Conservation (phyloP, 1,284 basidiomycete genomes). For the Papiliotrema flavescens region DNA sequence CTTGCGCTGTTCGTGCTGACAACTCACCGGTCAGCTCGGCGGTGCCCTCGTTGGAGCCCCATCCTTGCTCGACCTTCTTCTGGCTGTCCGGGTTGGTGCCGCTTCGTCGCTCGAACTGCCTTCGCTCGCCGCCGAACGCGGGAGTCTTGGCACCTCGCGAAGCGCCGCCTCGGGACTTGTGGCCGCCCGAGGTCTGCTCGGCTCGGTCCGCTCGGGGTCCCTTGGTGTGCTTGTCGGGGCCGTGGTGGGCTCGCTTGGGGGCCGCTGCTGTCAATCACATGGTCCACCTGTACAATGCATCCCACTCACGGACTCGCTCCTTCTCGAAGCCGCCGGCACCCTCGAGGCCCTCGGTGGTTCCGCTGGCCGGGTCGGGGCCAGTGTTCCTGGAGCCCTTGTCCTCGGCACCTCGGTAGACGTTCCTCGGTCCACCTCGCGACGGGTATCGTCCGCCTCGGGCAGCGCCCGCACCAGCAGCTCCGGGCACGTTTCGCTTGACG, state of each 20-base stretch:
- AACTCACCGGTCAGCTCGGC: constrained; percentile 64
- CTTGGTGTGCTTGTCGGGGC: constrained; percentile 45
- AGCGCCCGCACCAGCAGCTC: constrained; percentile 24
- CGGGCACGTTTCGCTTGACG: constrained; percentile 31
- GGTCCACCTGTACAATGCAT: neutral
- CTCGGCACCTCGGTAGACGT: constrained; percentile 24
- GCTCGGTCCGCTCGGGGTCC: constrained; percentile 40
- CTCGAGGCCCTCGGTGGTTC: constrained; percentile 33
- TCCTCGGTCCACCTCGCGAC: constrained; percentile 40
- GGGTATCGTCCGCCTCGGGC: constrained; percentile 27
- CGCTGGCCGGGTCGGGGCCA: constrained; percentile 23
- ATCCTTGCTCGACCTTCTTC: constrained; percentile 86
- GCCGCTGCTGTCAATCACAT: constrained; percentile 8
- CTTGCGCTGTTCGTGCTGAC: no score
- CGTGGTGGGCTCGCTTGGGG: constrained; percentile 14
- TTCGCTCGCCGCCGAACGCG: constrained; percentile 35
- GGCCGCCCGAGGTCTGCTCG: constrained; percentile 36
- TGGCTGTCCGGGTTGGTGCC: constrained; percentile 64
- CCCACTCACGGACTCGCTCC: constrained; percentile 46
- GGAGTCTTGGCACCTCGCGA: constrained; percentile 29
- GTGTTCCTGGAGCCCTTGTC: constrained; percentile 25
- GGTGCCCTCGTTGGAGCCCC: constrained; percentile 82
- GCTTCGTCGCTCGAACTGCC: constrained; percentile 40
- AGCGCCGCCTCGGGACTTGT: constrained; percentile 30
- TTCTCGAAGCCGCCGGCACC: constrained; percentile 45